These are phyloP conservation scores for Rosa rugosa DNA, from an alignment of 306 rosid species.

Conservation along the genomic window DNA sequence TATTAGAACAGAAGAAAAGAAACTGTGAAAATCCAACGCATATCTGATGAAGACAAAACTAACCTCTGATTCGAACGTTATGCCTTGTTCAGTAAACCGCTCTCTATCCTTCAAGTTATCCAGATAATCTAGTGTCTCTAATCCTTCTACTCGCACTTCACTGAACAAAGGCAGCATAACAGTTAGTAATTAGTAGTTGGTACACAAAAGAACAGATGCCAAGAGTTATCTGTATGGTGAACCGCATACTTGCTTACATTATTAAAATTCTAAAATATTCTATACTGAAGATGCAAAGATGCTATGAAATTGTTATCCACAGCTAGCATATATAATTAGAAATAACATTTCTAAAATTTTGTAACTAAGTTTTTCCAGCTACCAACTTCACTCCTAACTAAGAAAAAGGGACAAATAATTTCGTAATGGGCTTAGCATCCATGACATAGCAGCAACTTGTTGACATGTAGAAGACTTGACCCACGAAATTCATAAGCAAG, in stretches of 20 bases:
- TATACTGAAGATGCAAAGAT: neutral
- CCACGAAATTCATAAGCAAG: neutral
- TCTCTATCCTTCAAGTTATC: constrained; percentile 68
- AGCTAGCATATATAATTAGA: neutral
- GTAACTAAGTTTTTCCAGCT: neutral
- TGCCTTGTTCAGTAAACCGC: too few relatives aligned
- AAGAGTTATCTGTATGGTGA: neutral
- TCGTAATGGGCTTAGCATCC: neutral
- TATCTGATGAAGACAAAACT: too few relatives aligned
- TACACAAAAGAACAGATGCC: neutral
- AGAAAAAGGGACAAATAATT: constrained; percentile 1
- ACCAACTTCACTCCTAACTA: neutral
- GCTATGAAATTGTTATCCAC: neutral
- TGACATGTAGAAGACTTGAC: neutral
- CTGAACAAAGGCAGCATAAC: constrained; percentile 28
- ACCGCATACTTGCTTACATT: neutral
- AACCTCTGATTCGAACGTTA: too few relatives aligned
- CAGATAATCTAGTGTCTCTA: constrained; percentile 81
- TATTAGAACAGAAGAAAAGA: constrained; percentile 8
- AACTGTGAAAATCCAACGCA: constrained; percentile 12
- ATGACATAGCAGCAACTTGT: neutral
- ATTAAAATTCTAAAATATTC: neutral
- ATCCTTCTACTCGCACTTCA: constrained; percentile 83
- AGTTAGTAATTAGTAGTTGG: neutral
- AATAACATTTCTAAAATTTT: neutral